A percentile compares a stretch with the other conserved stretches of the same genome.
These are phyloP conservation scores for Elsinoe australis DNA, from an alignment of 2,329 filamentous ascomycete genomes.

Conservation along the genomic window DNA sequence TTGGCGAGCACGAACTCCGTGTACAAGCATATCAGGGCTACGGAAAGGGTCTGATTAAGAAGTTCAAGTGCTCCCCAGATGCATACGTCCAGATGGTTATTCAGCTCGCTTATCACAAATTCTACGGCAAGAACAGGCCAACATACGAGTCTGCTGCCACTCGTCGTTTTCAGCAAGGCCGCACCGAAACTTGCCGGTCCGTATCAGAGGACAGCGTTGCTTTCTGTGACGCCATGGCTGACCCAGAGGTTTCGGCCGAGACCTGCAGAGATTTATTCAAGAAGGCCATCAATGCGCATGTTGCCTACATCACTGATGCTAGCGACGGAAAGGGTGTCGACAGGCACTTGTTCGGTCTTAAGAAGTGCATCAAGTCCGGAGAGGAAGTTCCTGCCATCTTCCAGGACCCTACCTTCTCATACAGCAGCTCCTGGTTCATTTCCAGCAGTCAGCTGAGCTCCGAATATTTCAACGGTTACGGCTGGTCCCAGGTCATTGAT, in stretches of 20 bases:
- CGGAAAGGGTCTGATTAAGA: conserved; percentile 97
- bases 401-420: conserved; percentile 75
- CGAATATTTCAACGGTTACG: conserved; percentile 98
- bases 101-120: conserved; percentile 95
- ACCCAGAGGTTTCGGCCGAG: conserved; percentile 55
- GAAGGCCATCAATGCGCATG: conserved; percentile 70
- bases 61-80: conserved; percentile 96
- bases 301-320: conserved; percentile 84
- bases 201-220: conserved; percentile 87
- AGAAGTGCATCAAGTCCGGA: conserved; percentile 74
- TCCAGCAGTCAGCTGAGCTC: conserved; percentile 83
- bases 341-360: conserved; percentile 92
- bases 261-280: conserved; percentile 69
- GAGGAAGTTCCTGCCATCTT: conserved; percentile 78
- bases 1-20: conserved; percentile 79
- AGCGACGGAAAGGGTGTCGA: conserved; percentile 91
- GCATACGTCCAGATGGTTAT: conserved; percentile 98
- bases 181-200: conserved; percentile 89
- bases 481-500: conserved; percentile 96
- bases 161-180: conserved; percentile 89
- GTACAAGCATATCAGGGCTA: conserved; percentile 97
- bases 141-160: conserved; percentile 97
- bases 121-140: conserved; percentile 95
- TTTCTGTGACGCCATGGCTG: conserved; percentile 81
- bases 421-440: conserved; percentile 83